A percentile compares a stretch with the other conserved stretches of the same genome.
phyloP scores from a whole-genome alignment of 2,329 filamentous ascomycete genomes.

The Epichloe aotearoae region DNA sequence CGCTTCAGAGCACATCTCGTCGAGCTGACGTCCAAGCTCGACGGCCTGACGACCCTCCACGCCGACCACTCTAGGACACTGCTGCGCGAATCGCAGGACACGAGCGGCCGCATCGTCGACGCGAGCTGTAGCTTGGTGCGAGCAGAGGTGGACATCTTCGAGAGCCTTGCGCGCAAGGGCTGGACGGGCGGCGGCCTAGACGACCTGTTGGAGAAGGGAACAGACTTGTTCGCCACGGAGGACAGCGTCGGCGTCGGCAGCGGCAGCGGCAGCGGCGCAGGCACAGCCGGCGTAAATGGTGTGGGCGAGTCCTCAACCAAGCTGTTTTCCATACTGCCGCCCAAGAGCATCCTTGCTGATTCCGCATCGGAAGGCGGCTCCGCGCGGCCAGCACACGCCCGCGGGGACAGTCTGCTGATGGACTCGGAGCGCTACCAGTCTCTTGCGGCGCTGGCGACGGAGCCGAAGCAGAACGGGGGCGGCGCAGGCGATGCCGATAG shows the following conservation, averaged over 20 bases:
- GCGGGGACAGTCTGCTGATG: slow-evolving; percentile 42
- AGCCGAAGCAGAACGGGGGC: slow-evolving; percentile 12
- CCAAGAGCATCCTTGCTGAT: slow-evolving; percentile 49
- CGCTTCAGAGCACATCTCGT: slow-evolving; percentile 51
- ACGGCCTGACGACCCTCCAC: slow-evolving; percentile 48
- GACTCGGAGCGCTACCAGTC: slow-evolving; percentile 44
- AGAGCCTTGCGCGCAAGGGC: slow-evolving; percentile 51
- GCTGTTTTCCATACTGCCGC: slow-evolving; percentile 51
- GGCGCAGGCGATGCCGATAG: slow-evolving; percentile 31
- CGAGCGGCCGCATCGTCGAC: slow-evolving; percentile 48
- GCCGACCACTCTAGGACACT: slow-evolving; percentile 46
- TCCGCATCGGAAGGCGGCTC: slow-evolving; percentile 25
- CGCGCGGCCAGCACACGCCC: slow-evolving; percentile 20
- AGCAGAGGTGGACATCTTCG: slow-evolving; percentile 58
- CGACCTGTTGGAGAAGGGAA: slow-evolving; percentile 49
- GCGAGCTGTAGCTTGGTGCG: slow-evolving; percentile 52
- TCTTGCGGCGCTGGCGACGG: slow-evolving; percentile 32
- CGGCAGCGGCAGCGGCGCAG: slow-evolving; percentile 7
- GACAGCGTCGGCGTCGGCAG: slow-evolving; percentile 16
- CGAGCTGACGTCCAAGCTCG: slow-evolving; percentile 46
- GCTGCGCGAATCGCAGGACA: slow-evolving; percentile 51
- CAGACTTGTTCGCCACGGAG: slow-evolving; percentile 43
- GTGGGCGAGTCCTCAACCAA: slow-evolving; percentile 26
- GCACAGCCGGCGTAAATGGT: not conserved
- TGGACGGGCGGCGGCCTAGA: slow-evolving; percentile 56